Evolutionary conservation across 495 filamentous ascomycete species (phyloP).

Genomic region (Talaromyces borbonicus): DNA sequence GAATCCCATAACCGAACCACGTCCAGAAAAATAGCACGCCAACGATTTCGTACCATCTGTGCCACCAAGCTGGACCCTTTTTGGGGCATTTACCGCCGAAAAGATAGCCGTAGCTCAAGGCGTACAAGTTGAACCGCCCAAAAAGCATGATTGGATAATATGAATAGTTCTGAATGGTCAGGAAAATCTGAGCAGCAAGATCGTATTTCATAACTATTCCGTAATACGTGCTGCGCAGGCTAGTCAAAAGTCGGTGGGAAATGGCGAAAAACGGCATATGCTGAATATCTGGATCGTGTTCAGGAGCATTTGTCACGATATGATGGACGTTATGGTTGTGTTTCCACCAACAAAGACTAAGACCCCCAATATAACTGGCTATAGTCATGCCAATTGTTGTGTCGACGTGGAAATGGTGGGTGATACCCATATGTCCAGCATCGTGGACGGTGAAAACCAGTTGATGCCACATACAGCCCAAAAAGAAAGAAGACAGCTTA

Average conservation of each 20-base stretch:
- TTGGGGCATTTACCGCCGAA: constrained; percentile 64
- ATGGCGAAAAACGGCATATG: constrained; percentile 94
- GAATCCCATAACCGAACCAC: constrained; percentile 82
- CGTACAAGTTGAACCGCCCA: constrained; percentile 88
- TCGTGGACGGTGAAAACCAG: constrained; percentile 93
- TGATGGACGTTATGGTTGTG: constrained; percentile 96
- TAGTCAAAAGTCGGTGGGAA: constrained; percentile 72
- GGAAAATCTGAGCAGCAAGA: constrained; percentile 55
- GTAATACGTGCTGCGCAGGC: constrained; percentile 79
- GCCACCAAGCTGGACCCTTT: constrained; percentile 82
- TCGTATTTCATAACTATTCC: constrained; percentile 81
- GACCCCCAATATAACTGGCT: constrained; percentile 79
- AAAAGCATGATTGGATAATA: constrained; percentile 83
- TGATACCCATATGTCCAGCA: constrained; percentile 96
- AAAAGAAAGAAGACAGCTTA: constrained; percentile 57
- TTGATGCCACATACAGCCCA: constrained; percentile 91
- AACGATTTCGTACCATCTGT: constrained; percentile 71
- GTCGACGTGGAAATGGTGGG: constrained; percentile 75
- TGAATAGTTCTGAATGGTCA: constrained; percentile 69
- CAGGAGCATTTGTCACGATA: constrained; percentile 91
- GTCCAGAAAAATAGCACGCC: constrained; percentile 87
- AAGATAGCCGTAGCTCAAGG: constrained; percentile 74
- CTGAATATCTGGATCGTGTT: constrained; percentile 96
- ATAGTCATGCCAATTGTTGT: constrained; percentile 82
- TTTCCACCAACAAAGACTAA: constrained; percentile 98